A percentile compares a stretch with the other conserved stretches of the same genome.
Conservation (phyloP, 495 filamentous ascomycete species). For the Ramalina intermedia region DNA sequence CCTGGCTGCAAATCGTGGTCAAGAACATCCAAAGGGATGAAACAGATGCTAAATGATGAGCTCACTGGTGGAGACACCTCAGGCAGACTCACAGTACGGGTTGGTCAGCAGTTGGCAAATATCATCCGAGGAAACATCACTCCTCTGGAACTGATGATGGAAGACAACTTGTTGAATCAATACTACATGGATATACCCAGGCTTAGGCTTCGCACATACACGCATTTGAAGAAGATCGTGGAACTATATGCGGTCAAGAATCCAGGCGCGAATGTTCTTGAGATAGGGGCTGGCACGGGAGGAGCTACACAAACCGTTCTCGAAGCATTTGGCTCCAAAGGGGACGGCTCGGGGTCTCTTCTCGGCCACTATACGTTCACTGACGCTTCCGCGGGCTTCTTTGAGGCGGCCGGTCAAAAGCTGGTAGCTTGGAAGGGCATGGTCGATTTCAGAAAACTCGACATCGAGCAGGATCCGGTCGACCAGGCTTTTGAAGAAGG, state of each 20-base stretch:
- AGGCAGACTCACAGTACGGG: background rate
- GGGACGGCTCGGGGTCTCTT: background rate
- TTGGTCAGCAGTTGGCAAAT: constrained; percentile 5
- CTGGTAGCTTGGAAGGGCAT: constrained; percentile 16
- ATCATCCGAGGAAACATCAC: constrained; percentile 28
- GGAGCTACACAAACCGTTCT: constrained; percentile 9
- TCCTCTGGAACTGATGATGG: constrained; percentile 26
- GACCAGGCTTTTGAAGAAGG: constrained; percentile 30
- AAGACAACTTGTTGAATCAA: constrained; percentile 15
- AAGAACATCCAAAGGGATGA: too few relatives aligned
- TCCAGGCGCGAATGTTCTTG: constrained; percentile 22
- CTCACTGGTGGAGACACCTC: background rate
- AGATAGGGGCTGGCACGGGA: constrained; percentile 19
- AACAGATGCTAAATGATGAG: too few relatives aligned
- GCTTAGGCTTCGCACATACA: constrained; percentile 2
- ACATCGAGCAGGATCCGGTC: constrained; percentile 30
- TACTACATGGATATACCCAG: background rate
- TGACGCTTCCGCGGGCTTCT: constrained; percentile 31
- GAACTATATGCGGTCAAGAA: constrained; percentile 13
- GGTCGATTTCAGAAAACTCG: constrained; percentile 13
- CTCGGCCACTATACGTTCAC: constrained; percentile 15
- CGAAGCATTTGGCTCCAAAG: background rate
- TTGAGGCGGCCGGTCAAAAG: constrained; percentile 6
- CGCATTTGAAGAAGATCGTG: constrained; percentile 6
- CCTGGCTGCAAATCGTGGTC: too few relatives aligned